These are phyloP conservation scores for Hypoxylon sp. DNA, from an alignment of 2,329 filamentous ascomycete species.

Conservation along the genomic window DNA sequence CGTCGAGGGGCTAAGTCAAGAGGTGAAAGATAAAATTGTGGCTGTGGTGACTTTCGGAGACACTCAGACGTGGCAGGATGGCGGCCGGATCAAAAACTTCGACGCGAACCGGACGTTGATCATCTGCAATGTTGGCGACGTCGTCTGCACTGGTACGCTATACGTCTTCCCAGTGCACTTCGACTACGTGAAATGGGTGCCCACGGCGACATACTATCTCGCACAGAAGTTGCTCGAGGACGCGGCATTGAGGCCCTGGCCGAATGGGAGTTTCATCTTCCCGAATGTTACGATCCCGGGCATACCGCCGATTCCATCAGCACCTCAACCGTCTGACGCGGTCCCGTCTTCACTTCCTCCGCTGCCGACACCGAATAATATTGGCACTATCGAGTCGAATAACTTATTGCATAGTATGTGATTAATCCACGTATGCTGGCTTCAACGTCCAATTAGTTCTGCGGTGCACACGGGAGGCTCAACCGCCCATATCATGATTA, in stretches of 20 bases:
- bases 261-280: constrained; percentile 39
- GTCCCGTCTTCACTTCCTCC: constrained; percentile 28
- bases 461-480: not conserved
- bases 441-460: not conserved
- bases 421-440: not conserved
- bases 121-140: constrained; percentile 58
- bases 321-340: constrained; percentile 25
- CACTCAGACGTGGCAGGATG: constrained; percentile 54
- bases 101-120: constrained; percentile 54
- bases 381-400: not conserved
- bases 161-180: constrained; percentile 54
- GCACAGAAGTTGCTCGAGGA: constrained; percentile 40
- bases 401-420: not conserved
- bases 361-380: constrained; percentile 14
- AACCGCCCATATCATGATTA: not conserved
- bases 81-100: constrained; percentile 54
- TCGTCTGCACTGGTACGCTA: constrained; percentile 54
- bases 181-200: constrained; percentile 53
- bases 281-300: constrained; percentile 32
- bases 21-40: constrained; percentile 49
- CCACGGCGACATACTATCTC: constrained; percentile 52
- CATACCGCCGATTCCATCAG: constrained; percentile 17
- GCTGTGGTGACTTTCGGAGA: constrained; percentile 56
- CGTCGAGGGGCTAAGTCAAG: constrained; percentile 49
- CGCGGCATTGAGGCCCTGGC: constrained; percentile 42